Evolutionary conservation across 768 basidiomycete genomes (phyloP), one percentile per base, ranked within the genome.

Genomic region (Leccinum disarticulatum): DNA sequence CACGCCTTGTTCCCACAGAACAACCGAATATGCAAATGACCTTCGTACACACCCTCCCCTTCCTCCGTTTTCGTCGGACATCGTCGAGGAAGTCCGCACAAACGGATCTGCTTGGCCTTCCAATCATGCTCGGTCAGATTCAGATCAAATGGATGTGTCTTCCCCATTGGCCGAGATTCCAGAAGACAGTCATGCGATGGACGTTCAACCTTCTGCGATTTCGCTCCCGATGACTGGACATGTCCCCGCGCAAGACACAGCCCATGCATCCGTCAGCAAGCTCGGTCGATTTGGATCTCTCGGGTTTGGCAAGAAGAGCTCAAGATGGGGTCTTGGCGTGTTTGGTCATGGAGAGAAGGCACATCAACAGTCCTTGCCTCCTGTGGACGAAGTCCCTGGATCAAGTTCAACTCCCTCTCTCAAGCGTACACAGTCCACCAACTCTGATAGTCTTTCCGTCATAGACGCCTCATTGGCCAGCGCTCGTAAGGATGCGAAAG

Each of bases 371-470:
- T 72, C 76, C 6, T 76, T 91, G 8, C 84, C 90, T 38, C 87
- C 90, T 36, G 84, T 91, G 38, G 89, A 91, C 48, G 90, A 93
- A 76, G 76, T 83, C 19, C 83, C 83, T 13, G 78, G 82, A 25
- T 75, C 79, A 22, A 78, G 74, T 60, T 83, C 81, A 56, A 83
- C 81, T 5, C 81, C 87, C 28, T 86, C 87, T 3, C 83, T 90
- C 71, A 93, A 93, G 73, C 87, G 91, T 57, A 81, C 88, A 25
- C 86, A 90, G 64, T 90, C 91, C 17, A 83, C 86, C 25, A 89
- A 90, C 68, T 87, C 87, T 30, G 88, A 89, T 72, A 84, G 84
- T 73, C 82, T 76, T 50, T 90, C 88, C 8, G 68, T 87, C 53
- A 82, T 25, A 79, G 85, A 54, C 81, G 82, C 30, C 66, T 76